phyloP scores from a whole-genome alignment of 31 red algal species.

The Bonnemaisonia californica region DNA sequence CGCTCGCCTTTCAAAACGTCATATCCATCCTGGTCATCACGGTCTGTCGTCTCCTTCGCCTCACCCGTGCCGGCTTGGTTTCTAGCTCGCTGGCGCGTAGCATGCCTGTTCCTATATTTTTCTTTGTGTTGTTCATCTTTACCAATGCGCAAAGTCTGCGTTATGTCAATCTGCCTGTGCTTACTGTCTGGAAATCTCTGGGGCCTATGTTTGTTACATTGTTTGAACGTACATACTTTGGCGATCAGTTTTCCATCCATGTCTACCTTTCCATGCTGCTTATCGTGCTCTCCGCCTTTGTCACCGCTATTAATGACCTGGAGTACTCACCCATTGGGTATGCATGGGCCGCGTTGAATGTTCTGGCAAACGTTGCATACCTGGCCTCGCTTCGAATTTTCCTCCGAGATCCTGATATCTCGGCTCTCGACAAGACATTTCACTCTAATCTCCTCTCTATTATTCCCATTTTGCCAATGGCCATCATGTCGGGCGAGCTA shows the following conservation, averaged over 20 bases:
- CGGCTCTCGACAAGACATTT: slow-evolving; percentile 76
- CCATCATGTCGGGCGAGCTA: slow-evolving; percentile 67
- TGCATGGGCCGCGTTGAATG: slow-evolving; percentile 83
- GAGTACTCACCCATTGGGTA: slow-evolving; percentile 87
- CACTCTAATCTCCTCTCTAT: slow-evolving; percentile 83
- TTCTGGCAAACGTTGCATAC: slow-evolving; percentile 87
- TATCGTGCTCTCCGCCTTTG: slow-evolving; percentile 69
- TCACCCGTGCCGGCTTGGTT: slow-evolving; percentile 25
- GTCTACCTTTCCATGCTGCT: slow-evolving; percentile 80
- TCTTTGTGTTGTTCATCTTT: slow-evolving; percentile 93
- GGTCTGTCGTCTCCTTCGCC: slow-evolving; percentile 14
- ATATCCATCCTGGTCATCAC: slow-evolving; percentile 64
- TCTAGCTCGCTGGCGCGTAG: slow-evolving; percentile 30
- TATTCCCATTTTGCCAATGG: slow-evolving; percentile 73
- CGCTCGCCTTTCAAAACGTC: slow-evolving; percentile 85
- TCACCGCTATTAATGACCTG: slow-evolving; percentile 80
- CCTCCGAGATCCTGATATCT: slow-evolving; percentile 58
- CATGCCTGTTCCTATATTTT: slow-evolving; percentile 80
- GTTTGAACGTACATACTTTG: slow-evolving; percentile 72
- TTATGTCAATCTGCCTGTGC: slow-evolving; percentile 84
- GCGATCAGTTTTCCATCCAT: slow-evolving; percentile 58
- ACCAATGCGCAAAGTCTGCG: slow-evolving; percentile 79
- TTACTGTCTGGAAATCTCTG: slow-evolving; percentile 81
- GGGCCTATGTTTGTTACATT: slow-evolving; percentile 89
- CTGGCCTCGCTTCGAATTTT: slow-evolving; percentile 73